Percentiles rank a stretch among this genome's conserved stretches.
phyloP scores from a whole-genome alignment of 176 grass and related monocot species.

The Puccinellia tenuiflora region DNA sequence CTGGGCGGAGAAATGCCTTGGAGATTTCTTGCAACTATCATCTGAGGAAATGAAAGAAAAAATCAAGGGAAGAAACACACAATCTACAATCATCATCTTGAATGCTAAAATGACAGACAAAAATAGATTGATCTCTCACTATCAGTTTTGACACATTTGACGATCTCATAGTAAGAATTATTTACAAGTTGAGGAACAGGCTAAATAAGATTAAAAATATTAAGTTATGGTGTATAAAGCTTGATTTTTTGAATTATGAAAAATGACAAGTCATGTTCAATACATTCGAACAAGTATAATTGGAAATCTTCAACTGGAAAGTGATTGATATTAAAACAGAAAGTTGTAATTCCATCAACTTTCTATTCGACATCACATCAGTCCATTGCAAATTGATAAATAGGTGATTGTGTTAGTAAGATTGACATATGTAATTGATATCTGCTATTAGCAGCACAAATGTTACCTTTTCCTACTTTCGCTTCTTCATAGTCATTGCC shows the following conservation, averaged over 20 bases:
- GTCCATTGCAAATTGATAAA: constrained; percentile 2
- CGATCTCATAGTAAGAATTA: not conserved
- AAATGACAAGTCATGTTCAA: not conserved
- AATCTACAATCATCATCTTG: not conserved
- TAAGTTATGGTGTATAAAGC: not conserved
- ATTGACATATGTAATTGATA: constrained; percentile 12
- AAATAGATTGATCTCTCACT: not conserved
- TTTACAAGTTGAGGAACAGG: constrained; percentile 11
- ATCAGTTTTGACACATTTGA: constrained; percentile 8
- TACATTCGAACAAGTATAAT: constrained; percentile 8
- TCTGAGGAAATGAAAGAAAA: constrained; percentile 33
- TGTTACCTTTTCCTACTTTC: constrained; percentile 30
- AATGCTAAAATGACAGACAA: not conserved
- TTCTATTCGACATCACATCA: not conserved
- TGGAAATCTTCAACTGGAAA: not conserved
- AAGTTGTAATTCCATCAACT: not conserved
- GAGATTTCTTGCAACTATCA: constrained; percentile 55
- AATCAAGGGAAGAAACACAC: not conserved
- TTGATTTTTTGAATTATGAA: constrained; percentile 3
- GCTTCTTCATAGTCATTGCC: constrained; percentile 25
- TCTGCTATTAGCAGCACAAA: constrained; percentile 14
- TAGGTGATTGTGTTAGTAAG: constrained; percentile 10
- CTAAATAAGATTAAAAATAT: not conserved
- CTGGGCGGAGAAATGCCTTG: constrained; percentile 56
- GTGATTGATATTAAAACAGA: not conserved